Conservation (phyloP, 2,329 filamentous ascomycete species). For the Nigrograna mackinnonii region DNA sequence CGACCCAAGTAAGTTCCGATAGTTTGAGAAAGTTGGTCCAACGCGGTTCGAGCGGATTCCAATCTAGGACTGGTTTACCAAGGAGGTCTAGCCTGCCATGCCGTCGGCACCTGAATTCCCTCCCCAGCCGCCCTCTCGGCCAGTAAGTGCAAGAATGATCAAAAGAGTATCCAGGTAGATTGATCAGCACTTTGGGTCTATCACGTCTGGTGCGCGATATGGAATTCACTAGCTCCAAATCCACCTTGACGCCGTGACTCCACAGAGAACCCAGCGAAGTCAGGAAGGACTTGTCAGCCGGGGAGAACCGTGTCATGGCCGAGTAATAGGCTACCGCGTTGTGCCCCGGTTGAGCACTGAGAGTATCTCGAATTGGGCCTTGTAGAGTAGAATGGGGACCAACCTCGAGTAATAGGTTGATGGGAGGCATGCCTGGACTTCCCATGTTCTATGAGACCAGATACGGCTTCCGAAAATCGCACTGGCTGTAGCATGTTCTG, state of each 20-base stretch:
- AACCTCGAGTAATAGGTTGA: constrained; percentile 8
- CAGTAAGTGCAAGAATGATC: background rate
- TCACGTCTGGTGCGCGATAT: background rate
- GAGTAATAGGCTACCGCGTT: background rate
- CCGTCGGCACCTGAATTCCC: background rate
- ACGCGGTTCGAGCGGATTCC: background rate
- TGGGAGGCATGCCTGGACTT: background rate
- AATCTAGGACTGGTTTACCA: background rate
- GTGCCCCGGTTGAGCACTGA: no score
- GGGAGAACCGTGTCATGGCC: background rate
- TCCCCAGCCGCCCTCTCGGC: background rate
- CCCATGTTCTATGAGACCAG: background rate
- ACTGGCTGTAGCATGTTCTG: constrained; percentile 43
- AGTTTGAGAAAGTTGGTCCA: background rate
- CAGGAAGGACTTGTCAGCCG: background rate
- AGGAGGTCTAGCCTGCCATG: background rate
- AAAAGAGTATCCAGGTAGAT: background rate
- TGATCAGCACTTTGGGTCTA: background rate
- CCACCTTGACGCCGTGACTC: background rate
- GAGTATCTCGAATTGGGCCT: constrained; percentile 1
- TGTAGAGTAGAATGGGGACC: constrained; percentile 10
- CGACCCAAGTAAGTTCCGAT: background rate
- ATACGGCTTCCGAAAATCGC: constrained; percentile 22
- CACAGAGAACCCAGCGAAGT: background rate
- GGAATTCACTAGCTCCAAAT: background rate